Conservation (phyloP, 2,329 filamentous ascomycete genomes). For the Hawksworthiomyces lignivorus region DNA sequence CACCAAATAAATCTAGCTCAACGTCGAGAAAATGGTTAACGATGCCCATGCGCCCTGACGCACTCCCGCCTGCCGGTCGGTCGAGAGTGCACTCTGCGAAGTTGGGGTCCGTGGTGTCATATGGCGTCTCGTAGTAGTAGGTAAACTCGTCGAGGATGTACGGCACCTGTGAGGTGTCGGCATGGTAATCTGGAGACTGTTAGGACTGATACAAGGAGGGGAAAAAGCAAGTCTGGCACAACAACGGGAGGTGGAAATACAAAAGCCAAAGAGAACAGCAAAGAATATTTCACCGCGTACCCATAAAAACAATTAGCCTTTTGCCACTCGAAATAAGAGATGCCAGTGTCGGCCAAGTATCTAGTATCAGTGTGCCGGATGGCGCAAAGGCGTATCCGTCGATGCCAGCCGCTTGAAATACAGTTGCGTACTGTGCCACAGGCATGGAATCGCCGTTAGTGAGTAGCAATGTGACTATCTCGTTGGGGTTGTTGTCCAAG, state of each 20-base stretch:
- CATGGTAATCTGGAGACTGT: slow-evolving; percentile 59
- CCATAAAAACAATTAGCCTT: slow-evolving; percentile 64
- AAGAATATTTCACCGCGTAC: no score
- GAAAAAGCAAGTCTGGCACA: no score
- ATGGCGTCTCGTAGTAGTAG: slow-evolving; percentile 63
- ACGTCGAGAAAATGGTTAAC: slow-evolving; percentile 60
- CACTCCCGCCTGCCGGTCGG: slow-evolving; percentile 42
- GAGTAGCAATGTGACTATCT: slow-evolving; percentile 56
- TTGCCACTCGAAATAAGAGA: slow-evolving; percentile 54
- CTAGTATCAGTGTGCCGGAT: slow-evolving; percentile 28
- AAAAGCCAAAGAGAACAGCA: no score
- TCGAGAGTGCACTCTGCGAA: slow-evolving; percentile 60
- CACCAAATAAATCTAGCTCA: slow-evolving; percentile 23
- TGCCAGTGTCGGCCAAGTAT: slow-evolving; percentile 63
- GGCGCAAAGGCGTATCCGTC: slow-evolving; percentile 50
- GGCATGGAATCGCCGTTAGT: slow-evolving; percentile 54
- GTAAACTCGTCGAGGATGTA: slow-evolving; percentile 59
- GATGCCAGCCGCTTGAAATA: slow-evolving; percentile 49
- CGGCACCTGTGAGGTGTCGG: slow-evolving; percentile 40
- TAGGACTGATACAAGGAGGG: background rate
- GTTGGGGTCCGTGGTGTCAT: slow-evolving; percentile 49
- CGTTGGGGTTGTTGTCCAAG: slow-evolving; percentile 49
- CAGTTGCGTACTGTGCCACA: slow-evolving; percentile 44
- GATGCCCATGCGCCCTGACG: slow-evolving; percentile 35
- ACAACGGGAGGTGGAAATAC: no score